Base-by-base conservation (phyloP, 176 grass and related monocot species). In the Typha latifolia region DNA sequence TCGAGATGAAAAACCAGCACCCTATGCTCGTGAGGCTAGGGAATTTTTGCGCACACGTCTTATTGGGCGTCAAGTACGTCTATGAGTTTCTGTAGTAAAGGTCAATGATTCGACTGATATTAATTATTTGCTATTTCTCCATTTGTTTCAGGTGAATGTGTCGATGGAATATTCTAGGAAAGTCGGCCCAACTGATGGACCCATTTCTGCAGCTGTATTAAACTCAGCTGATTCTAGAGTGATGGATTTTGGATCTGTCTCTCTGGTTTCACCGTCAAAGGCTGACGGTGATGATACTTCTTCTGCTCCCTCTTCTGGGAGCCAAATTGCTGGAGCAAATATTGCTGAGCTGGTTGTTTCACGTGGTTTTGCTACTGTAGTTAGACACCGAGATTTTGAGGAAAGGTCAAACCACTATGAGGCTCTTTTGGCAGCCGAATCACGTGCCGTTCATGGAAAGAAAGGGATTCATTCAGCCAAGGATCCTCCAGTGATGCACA, bases 81-180 rank as follows among this genome's bases (percentile, higher is more conserved):
- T 43, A 43, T 1, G 37, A 43, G 37, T 1, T 43, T 43, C 7
- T 1, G 9, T 9, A 43, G 37, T 43, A 43, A 43, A 43, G 37
- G 37, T 43, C 37, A 43, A 43, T 43, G 37, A 43, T 43, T 43
- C 9, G 5, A 43, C 8, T 10, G 9, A 11, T 43, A 43, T 43
- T 8, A 43, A 43, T 43, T 43, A 43, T 43, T 43, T 43, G 37
- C 8, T 43, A 43, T 43, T 43, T 6, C 7, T 1, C 37, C 9
- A 9, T 43, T 6, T 55, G 67, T 68, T 82, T 27, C 64, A 97
- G 94, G 94, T 93, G 29, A 82, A 78, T 34, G 94, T 97, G 66
- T 80, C 82, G 61, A 92, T 97, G 94, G 94, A 97, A 68, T 97
- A 97, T 47, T 90, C 94, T 77, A 77, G 94, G 78, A 97, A 87